phyloP scores from a whole-genome alignment of 148 eudicot genomes.

The Diospyros kaki region DNA sequence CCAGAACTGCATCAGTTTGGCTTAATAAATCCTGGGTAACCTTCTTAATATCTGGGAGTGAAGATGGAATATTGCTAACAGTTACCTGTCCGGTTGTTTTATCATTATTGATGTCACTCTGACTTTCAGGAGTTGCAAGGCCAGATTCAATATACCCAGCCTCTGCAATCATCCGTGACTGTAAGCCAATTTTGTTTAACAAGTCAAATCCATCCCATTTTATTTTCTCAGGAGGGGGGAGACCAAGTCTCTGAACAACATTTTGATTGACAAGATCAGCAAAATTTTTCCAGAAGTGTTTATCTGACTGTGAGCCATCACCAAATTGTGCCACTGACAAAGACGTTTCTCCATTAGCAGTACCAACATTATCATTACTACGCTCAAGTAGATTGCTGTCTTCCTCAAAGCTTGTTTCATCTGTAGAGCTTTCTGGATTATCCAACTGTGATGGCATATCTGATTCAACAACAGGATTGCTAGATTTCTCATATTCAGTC shows the following conservation, averaged over 20 bases:
- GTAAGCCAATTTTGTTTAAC: slow-evolving; percentile 60
- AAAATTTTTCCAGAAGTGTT: slow-evolving; percentile 74
- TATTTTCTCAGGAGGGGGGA: slow-evolving; percentile 67
- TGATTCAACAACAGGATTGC: slow-evolving; percentile 27
- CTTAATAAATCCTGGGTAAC: slow-evolving; percentile 72
- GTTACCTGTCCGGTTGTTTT: slow-evolving; percentile 22
- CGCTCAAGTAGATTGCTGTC: slow-evolving; percentile 15
- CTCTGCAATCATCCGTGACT: slow-evolving; percentile 64
- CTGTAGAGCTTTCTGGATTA: slow-evolving; percentile 28
- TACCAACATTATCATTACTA: background rate
- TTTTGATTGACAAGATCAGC: slow-evolving; percentile 60
- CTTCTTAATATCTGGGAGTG: slow-evolving; percentile 78
- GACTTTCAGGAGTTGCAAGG: slow-evolving; percentile 64
- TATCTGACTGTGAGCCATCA: slow-evolving; percentile 43
- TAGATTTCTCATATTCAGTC: slow-evolving; percentile 18
- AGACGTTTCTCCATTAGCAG: slow-evolving; percentile 7
- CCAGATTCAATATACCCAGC: slow-evolving; percentile 85
- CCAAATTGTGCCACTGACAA: slow-evolving; percentile 14
- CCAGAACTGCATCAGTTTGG: slow-evolving; percentile 88
- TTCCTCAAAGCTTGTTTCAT: slow-evolving; percentile 18
- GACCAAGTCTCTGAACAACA: slow-evolving; percentile 71
- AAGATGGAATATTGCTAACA: slow-evolving; percentile 37
- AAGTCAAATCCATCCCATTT: slow-evolving; percentile 89
- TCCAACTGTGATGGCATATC: slow-evolving; percentile 20
- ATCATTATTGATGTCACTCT: slow-evolving; percentile 25